These are phyloP conservation scores for Babjeviella inositovora DNA, from an alignment of 805 yeast species.

Conservation along the genomic window DNA sequence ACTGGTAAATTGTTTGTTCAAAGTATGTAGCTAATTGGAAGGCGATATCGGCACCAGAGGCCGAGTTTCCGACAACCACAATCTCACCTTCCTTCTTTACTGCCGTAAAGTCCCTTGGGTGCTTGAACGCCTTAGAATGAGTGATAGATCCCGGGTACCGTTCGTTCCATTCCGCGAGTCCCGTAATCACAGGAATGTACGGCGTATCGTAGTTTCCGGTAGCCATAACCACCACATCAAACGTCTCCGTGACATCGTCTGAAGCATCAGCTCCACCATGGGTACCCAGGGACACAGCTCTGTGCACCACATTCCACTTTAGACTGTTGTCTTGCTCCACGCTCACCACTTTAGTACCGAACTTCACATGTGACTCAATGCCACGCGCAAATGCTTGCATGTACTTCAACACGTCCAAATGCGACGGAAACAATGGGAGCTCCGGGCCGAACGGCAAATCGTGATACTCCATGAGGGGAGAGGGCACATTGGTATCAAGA, in stretches of 20 bases:
- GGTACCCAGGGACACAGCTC: slow-evolving; percentile 12
- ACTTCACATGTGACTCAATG: slow-evolving; percentile 20
- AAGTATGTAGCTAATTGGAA: slow-evolving; percentile 34
- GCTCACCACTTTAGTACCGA: slow-evolving; percentile 28
- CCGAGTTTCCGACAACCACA: slow-evolving; percentile 60
- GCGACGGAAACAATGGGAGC: slow-evolving; percentile 36
- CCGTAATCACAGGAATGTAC: slow-evolving; percentile 13
- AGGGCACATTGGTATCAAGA: slow-evolving; percentile 57
- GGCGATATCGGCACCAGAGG: slow-evolving; percentile 65
- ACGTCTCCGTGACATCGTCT: slow-evolving; percentile 6
- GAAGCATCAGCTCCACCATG: slow-evolving; percentile 9
- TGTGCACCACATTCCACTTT: slow-evolving; percentile 27
- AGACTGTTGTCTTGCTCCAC: slow-evolving; percentile 8
- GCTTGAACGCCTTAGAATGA: slow-evolving; percentile 16
- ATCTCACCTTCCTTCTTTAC: too few relatives aligned
- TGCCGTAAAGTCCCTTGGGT: slow-evolving; percentile 11
- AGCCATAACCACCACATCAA: slow-evolving; percentile 21
- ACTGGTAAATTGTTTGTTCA: slow-evolving; percentile 24
- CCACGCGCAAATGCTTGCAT: slow-evolving; percentile 34
- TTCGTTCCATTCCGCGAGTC: slow-evolving; percentile 13
- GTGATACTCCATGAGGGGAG: slow-evolving; percentile 49
- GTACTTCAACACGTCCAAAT: slow-evolving; percentile 47
- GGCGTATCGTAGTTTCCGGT: slow-evolving; percentile 21
- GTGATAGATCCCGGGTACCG: slow-evolving; percentile 9
- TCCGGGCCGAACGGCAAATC: slow-evolving; percentile 29